Percentiles rank a stretch among this genome's conserved stretches.
Conservation (phyloP, 306 rosid genomes). For the Amphicarpaea edgeworthii region DNA sequence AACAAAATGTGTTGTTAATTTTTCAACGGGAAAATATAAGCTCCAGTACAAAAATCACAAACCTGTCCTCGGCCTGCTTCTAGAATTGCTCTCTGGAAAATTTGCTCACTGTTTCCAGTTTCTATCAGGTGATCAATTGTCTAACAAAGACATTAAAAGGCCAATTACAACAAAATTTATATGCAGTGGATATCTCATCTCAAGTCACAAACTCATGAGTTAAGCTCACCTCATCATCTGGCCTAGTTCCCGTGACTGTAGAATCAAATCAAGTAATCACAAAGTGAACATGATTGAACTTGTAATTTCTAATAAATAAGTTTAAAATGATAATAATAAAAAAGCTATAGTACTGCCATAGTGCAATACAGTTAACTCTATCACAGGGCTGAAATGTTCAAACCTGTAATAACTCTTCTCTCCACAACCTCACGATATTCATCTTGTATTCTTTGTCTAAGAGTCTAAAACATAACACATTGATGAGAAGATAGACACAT, state of each 20-base stretch:
- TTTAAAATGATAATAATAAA: not conserved
- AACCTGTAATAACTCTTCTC: constrained; percentile 98
- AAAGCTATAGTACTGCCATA: constrained; percentile 10
- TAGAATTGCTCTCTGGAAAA: constrained; percentile 88
- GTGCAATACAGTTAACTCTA: constrained; percentile 29
- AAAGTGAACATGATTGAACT: constrained; percentile 45
- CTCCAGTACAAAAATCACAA: constrained; percentile 27
- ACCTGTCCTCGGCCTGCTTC: constrained; percentile 94
- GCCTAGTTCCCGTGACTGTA: constrained; percentile 92
- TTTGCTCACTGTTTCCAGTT: constrained; percentile 98
- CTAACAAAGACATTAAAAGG: constrained; percentile 54
- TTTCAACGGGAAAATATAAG: constrained; percentile 10
- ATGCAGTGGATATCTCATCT: constrained; percentile 3
- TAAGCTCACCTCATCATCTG: constrained; percentile 90
- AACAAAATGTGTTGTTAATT: not conserved
- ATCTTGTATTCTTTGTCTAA: constrained; percentile 93
- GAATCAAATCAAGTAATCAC: constrained; percentile 44
- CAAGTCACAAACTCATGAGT: constrained; percentile 42
- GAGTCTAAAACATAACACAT: constrained; percentile 62
- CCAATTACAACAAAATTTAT: constrained; percentile 48
- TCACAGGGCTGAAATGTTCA: constrained; percentile 44
- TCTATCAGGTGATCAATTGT: constrained; percentile 90
- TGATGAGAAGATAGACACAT: constrained; percentile 44
- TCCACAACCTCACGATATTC: constrained; percentile 99
- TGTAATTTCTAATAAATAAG: not conserved